phyloP scores from a whole-genome alignment of 1,284 basidiomycete genomes.

The Trichosporon sp. region DNA sequence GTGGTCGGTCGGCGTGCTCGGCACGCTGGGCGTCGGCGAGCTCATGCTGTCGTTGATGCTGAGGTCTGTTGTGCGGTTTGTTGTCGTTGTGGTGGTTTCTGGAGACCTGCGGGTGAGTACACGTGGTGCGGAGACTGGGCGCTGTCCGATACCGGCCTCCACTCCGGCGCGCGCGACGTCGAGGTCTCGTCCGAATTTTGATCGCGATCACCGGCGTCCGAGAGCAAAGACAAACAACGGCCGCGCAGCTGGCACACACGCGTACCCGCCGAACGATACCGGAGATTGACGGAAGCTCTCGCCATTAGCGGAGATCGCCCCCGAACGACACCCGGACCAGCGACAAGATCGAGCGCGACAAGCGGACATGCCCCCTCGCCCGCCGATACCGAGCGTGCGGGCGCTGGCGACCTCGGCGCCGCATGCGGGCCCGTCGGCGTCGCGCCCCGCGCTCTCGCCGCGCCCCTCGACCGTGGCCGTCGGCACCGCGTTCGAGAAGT shows the following conservation, averaged over 20 bases:
- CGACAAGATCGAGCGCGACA: not conserved
- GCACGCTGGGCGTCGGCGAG: not conserved
- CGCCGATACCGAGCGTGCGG: not conserved
- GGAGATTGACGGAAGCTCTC: no score
- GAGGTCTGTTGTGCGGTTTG: not conserved
- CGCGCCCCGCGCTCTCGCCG: no score
- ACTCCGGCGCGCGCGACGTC: no score
- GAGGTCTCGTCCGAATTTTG: no score
- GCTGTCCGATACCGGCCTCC: no score
- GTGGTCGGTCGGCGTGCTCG: not conserved
- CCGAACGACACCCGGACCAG: not conserved
- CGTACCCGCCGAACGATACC: no score
- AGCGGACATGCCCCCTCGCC: not conserved
- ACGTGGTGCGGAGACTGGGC: not conserved
- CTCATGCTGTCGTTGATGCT: not conserved
- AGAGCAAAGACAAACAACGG: no score
- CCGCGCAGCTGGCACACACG: no score
- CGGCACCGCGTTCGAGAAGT: constrained; percentile 71
- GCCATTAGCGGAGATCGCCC: no score
- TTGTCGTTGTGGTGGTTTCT: not conserved
- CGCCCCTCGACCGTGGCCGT: constrained; percentile 54
- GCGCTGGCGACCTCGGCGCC: not conserved
- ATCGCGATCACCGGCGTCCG: no score
- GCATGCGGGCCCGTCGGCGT: not conserved
- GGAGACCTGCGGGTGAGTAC: no score